A percentile compares a stretch with the other conserved stretches of the same genome.
Evolutionary conservation across 1,284 basidiomycete genomes (phyloP).

Genomic region (Ustanciosporium gigantosporum): DNA sequence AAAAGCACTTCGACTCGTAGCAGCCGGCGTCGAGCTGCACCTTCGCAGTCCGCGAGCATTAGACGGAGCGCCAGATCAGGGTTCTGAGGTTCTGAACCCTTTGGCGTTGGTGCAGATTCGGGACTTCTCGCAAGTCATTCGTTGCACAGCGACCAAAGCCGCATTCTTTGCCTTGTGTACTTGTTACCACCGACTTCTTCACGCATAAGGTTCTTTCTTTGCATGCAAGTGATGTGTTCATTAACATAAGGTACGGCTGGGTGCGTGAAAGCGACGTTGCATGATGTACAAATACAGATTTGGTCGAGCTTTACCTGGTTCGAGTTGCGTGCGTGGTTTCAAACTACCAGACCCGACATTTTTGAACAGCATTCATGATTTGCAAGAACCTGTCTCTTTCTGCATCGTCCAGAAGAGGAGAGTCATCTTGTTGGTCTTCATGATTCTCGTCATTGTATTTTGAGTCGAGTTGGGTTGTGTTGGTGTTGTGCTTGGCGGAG

Average conservation of each 20-base stretch:
- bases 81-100: constrained; percentile 4
- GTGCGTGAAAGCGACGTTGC: neutral
- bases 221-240: no score
- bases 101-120: neutral
- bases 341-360: constrained; percentile 2
- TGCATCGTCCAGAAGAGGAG: constrained; percentile 3
- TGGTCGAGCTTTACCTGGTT: no score
- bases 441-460: no score
- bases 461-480: no score
- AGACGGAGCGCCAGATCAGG: constrained; percentile 3
- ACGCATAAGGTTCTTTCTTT: no score
- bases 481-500: neutral
- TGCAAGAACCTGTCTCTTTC: constrained; percentile 5
- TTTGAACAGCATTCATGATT: constrained; percentile 2
- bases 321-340: no score
- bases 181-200: no score
- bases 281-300: neutral
- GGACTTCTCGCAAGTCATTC: neutral
- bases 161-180: no score
- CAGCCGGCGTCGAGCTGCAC: constrained; percentile 5
- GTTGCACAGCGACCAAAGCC: no score
- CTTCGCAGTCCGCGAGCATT: constrained; percentile 1
- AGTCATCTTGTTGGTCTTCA: constrained; percentile 42
- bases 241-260: neutral
- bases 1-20: constrained; percentile 13